Evolutionary conservation across 441 rosid genomes (phyloP).

Genomic region (Metrosideros polymorpha): DNA sequence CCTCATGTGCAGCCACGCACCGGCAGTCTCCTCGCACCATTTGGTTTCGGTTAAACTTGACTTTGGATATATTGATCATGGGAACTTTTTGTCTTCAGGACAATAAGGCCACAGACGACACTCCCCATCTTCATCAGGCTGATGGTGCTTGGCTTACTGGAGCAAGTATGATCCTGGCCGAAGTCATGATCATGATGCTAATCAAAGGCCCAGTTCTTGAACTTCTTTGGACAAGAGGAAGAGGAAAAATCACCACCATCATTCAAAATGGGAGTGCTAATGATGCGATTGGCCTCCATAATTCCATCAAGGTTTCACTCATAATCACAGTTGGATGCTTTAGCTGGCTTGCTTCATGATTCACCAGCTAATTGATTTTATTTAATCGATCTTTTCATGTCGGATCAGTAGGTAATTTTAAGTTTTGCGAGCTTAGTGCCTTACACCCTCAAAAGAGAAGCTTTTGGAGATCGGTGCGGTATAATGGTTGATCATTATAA

Average conservation of each 20-base stretch:
- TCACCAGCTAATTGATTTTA: conserved; percentile 33
- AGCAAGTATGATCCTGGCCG: conserved; percentile 66
- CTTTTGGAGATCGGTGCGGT: background rate
- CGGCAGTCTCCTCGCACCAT: background rate
- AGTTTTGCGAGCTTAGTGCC: background rate
- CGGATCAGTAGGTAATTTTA: background rate
- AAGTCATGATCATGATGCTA: conserved; percentile 85
- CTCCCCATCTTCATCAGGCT: conserved; percentile 46
- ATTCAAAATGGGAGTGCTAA: conserved; percentile 14
- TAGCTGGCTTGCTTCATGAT: conserved; percentile 64
- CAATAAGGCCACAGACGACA: conserved; percentile 73
- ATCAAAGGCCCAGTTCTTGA: conserved; percentile 52
- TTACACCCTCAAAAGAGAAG: background rate
- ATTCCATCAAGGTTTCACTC: conserved; percentile 53
- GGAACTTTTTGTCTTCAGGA: conserved; percentile 23
- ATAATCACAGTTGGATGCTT: conserved; percentile 56
- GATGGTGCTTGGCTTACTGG: conserved; percentile 48
- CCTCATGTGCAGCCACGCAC: too few species aligned
- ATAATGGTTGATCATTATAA: background rate
- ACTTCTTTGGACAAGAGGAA: conserved; percentile 44
- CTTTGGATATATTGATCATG: background rate
- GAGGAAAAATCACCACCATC: background rate
- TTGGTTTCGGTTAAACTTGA: background rate
- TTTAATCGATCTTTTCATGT: background rate
- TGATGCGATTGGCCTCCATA: conserved; percentile 27